Conservation (phyloP, 257 asterid species). For the Penstemon barbatus region DNA sequence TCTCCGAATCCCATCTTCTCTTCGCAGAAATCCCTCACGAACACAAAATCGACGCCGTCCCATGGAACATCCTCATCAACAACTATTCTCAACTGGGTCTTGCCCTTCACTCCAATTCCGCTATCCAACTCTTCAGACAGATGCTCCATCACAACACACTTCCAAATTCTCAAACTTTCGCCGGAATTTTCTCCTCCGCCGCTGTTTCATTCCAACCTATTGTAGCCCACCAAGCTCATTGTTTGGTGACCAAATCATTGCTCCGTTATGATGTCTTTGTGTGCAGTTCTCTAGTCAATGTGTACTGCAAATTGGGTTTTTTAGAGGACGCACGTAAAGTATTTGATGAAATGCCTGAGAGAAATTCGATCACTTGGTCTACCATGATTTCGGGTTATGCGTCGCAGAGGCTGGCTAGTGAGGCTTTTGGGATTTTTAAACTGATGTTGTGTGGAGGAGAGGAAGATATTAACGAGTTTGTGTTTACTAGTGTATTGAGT, state of each 20-base stretch:
- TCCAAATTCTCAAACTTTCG: conserved; percentile 72
- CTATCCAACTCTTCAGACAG: conserved; percentile 47
- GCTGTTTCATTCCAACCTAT: conserved; percentile 39
- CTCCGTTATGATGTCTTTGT: conserved; percentile 58
- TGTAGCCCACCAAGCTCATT: conserved; percentile 57
- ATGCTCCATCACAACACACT: conserved; percentile 44
- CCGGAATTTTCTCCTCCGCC: conserved; percentile 64
- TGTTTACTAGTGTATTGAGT: conserved; percentile 71
- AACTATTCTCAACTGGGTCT: conserved; percentile 56
- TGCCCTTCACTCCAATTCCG: conserved; percentile 41
- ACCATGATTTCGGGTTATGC: conserved; percentile 87
- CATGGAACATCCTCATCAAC: conserved; percentile 83
- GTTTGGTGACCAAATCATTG: conserved; percentile 44
- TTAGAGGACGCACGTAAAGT: conserved; percentile 51
- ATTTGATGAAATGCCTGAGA: conserved; percentile 75
- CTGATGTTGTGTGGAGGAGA: conserved; percentile 37
- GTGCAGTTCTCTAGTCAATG: conserved; percentile 60
- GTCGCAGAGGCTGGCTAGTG: conserved; percentile 42
- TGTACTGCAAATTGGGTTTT: conserved; percentile 57
- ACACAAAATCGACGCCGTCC: conserved; percentile 48
- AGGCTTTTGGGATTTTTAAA: conserved; percentile 56
- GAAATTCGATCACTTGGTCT: conserved; percentile 80
- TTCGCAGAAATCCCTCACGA: conserved; percentile 46
- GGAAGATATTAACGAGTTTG: conserved; percentile 63
- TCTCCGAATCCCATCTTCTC: conserved; percentile 50